phyloP scores from a whole-genome alignment of 176 grass and related monocot genomes.

The Phragmites australis region DNA sequence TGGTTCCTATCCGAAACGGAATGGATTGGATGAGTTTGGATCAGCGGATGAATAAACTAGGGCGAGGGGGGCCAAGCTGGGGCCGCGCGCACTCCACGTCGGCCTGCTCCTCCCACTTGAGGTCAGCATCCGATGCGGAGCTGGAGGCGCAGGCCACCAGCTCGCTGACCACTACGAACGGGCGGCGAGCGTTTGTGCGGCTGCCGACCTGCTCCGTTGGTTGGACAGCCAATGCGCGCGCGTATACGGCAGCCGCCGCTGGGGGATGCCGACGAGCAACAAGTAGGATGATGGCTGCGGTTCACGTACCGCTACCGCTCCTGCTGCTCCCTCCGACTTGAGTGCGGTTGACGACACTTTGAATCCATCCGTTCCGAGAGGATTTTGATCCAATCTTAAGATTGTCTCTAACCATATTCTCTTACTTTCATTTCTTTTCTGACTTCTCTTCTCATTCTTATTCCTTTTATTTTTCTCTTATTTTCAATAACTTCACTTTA shows the following conservation, averaged over 20 bases:
- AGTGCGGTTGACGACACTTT: no score
- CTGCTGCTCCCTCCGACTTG: not conserved
- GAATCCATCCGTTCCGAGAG: no score
- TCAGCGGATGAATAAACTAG: not conserved
- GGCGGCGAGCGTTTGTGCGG: slow-evolving; percentile 5
- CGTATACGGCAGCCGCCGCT: not conserved
- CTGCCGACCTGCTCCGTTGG: not conserved
- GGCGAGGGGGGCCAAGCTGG: not conserved
- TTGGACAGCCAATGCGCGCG: not conserved
- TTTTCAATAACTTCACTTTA: no score
- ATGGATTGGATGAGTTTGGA: not conserved
- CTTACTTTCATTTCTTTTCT: no score
- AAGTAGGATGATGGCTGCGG: not conserved
- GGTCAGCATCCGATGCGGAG: slow-evolving; percentile 42
- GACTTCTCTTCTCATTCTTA: no score
- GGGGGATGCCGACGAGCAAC: slow-evolving; percentile 23
- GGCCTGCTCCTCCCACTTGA: slow-evolving; percentile 8
- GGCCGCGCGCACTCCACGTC: slow-evolving; percentile 54
- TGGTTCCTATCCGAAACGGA: slow-evolving; percentile 33
- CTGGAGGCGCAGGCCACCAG: slow-evolving; percentile 18
- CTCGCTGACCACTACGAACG: slow-evolving; percentile 1
- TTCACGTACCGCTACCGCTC: not conserved
- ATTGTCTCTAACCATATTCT: no score
- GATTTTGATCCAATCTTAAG: no score
- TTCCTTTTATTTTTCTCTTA: no score